Evolutionary conservation across 331 rosid genomes (phyloP).

Genomic region (Stylosanthes scabra): DNA sequence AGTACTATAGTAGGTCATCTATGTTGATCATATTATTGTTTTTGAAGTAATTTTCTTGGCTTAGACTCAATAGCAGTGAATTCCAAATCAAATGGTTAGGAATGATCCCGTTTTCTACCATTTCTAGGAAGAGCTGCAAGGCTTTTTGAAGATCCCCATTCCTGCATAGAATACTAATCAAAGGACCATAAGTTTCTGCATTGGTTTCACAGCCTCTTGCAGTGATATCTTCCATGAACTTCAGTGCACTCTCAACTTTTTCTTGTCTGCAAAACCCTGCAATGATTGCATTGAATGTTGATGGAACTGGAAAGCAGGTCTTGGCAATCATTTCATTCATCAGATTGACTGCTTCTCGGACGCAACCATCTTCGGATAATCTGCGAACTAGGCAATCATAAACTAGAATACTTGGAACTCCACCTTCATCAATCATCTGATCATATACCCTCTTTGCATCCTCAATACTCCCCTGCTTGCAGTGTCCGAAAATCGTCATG

Average conservation of each 20-base stretch:
- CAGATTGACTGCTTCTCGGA: constrained; percentile 65
- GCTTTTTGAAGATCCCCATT: constrained; percentile 65
- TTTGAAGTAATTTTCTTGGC: constrained; percentile 44
- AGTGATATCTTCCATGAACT: constrained; percentile 65
- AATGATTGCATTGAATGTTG: constrained; percentile 62
- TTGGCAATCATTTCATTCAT: constrained; percentile 69
- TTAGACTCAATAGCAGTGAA: constrained; percentile 50
- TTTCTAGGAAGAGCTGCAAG: constrained; percentile 48
- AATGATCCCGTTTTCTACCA: constrained; percentile 58
- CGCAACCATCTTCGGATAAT: constrained; percentile 51
- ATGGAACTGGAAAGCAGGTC: constrained; percentile 60
- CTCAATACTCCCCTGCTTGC: constrained; percentile 52
- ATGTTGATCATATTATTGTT: constrained; percentile 31
- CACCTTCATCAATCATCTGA: constrained; percentile 61
- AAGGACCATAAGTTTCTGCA: constrained; percentile 50
- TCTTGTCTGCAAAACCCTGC: constrained; percentile 57
- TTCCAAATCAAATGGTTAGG: constrained; percentile 64
- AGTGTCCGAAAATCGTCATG: constrained; percentile 52
- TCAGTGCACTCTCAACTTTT: constrained; percentile 58
- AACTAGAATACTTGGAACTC: constrained; percentile 67
- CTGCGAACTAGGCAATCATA: constrained; percentile 58
- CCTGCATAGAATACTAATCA: constrained; percentile 55
- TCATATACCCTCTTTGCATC: constrained; percentile 65
- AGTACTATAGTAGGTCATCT: constrained; percentile 30
- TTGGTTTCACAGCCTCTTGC: constrained; percentile 63